These are phyloP conservation scores for Clonostachys sp. DNA, from an alignment of 2,329 filamentous ascomycete species.

Conservation along the genomic window DNA sequence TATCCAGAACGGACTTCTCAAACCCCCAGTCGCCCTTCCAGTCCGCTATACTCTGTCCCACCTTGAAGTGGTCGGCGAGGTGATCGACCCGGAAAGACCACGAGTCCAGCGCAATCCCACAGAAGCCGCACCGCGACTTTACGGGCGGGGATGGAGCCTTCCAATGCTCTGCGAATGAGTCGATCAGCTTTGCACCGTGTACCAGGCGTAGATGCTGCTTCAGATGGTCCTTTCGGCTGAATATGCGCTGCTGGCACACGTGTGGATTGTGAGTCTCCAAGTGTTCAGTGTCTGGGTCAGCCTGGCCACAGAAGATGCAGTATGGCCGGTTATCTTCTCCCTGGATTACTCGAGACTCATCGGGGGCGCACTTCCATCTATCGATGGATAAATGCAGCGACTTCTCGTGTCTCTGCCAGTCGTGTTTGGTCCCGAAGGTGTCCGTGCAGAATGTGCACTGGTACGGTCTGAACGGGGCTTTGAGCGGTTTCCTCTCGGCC, in stretches of 20 bases:
- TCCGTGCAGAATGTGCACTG: constrained; percentile 4
- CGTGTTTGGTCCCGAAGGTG: constrained; percentile 4
- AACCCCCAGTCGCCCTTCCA: constrained; percentile 20
- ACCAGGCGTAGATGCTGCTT: constrained; percentile 19
- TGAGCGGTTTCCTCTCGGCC: not conserved
- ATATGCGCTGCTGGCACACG: constrained; percentile 8
- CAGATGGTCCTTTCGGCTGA: constrained; percentile 22
- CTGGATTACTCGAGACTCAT: constrained; percentile 7
- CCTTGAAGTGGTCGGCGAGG: constrained; percentile 16
- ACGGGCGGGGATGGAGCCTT: constrained; percentile 13
- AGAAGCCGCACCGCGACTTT: constrained; percentile 21
- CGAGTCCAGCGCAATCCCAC: constrained; percentile 10
- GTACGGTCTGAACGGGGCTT: not conserved
- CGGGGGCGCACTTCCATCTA: constrained; percentile 39
- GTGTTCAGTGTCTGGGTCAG: constrained; percentile 11
- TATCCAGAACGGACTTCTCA: constrained; percentile 9
- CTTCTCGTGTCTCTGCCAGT: constrained; percentile 37
- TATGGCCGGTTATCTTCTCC: constrained; percentile 8
- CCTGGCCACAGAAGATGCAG: constrained; percentile 14
- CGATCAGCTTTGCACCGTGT: constrained; percentile 21
- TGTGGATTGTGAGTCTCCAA: constrained; percentile 14
- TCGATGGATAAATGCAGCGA: constrained; percentile 38
- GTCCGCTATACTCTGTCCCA: constrained; percentile 16
- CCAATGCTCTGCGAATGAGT: constrained; percentile 30
- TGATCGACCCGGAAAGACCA: constrained; percentile 20